These are phyloP conservation scores for Colletotrichum brevisporum DNA, from an alignment of 2,329 filamentous ascomycete species.

Conservation along the genomic window DNA sequence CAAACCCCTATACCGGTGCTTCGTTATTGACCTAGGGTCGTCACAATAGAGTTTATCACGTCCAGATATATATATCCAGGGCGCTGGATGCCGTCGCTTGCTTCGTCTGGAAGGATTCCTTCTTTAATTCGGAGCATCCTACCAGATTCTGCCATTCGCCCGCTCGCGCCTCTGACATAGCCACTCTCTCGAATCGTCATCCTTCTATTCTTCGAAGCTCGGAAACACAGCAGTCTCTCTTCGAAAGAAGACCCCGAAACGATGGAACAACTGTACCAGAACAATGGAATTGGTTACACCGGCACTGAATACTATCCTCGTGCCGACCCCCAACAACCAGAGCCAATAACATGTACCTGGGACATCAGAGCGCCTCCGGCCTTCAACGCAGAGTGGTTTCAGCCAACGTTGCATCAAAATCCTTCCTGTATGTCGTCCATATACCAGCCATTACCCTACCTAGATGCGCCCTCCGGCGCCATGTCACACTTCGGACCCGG, in stretches of 20 bases:
- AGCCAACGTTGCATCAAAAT: constrained; percentile 14
- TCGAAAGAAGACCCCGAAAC: background rate
- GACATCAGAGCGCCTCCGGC: background rate
- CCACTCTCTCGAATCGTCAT: background rate
- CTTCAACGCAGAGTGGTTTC: constrained; percentile 18
- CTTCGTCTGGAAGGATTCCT: background rate
- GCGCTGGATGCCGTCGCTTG: background rate
- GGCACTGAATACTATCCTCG: background rate
- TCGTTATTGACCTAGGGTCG: constrained; percentile 8
- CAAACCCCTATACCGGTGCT: constrained; percentile 16
- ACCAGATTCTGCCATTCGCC: constrained; percentile 11
- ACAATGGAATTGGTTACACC: background rate
- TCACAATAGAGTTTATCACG: constrained; percentile 12
- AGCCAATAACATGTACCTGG: background rate
- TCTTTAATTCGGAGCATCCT: constrained; percentile 11
- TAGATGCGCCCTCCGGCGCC: background rate
- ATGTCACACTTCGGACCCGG: constrained; percentile 16
- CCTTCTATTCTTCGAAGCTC: background rate
- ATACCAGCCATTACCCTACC: constrained; percentile 15
- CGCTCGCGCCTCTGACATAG: background rate
- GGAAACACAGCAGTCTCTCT: background rate
- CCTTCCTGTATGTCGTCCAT: background rate
- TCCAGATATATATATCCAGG: constrained; percentile 25
- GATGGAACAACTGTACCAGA: constrained; percentile 8
- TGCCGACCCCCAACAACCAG: background rate